phyloP scores from a whole-genome alignment of 495 filamentous ascomycete species.

The Podospora tetraspora region DNA sequence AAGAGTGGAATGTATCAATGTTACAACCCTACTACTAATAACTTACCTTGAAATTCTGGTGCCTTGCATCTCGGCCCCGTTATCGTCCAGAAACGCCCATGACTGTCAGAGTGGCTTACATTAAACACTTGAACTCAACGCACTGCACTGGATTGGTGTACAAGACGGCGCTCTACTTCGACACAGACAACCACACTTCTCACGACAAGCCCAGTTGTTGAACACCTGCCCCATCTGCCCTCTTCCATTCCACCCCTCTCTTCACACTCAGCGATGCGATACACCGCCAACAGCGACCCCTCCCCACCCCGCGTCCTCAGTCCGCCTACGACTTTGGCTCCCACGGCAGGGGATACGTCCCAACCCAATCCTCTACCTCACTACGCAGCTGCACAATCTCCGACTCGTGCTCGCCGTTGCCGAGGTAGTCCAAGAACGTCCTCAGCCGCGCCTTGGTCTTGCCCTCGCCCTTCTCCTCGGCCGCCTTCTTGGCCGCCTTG shows the following conservation, averaged over 20 bases:
- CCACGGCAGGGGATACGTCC: slow-evolving; percentile 89
- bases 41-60: background rate
- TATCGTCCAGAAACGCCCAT: background rate
- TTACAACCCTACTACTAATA: background rate
- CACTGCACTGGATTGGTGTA: background rate
- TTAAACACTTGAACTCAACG: background rate
- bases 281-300: slow-evolving; percentile 9
- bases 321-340: slow-evolving; percentile 24
- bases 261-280: no score
- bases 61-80: background rate
- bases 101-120: background rate
- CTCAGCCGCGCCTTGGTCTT: slow-evolving; percentile 78
- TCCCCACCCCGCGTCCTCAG: slow-evolving; percentile 1
- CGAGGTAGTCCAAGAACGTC: slow-evolving; percentile 77
- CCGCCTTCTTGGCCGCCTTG: slow-evolving; percentile 70
- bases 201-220: background rate
- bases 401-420: slow-evolving; percentile 71
- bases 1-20: background rate
- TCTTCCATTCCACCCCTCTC: background rate
- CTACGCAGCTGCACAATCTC: slow-evolving; percentile 83
- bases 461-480: slow-evolving; percentile 60
- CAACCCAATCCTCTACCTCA: slow-evolving; percentile 95
- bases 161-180: background rate
- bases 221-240: background rate
- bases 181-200: background rate